Percentiles rank a stretch among this genome's conserved stretches.
Conservation (phyloP, 2,329 filamentous ascomycete species). For the Fusarium sp. region DNA sequence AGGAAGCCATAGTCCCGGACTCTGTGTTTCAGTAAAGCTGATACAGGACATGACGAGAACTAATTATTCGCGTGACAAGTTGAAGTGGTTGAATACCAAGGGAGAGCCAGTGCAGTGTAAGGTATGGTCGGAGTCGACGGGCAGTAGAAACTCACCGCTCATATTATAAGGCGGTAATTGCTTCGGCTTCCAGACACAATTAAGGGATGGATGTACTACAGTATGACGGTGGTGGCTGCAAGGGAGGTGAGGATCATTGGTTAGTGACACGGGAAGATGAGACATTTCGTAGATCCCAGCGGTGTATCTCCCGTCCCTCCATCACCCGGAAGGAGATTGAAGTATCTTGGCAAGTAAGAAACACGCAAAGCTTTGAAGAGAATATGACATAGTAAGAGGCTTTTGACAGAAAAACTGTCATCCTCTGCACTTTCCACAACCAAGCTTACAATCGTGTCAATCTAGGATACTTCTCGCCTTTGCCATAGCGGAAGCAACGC, state of each 20-base stretch:
- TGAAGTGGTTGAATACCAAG: accelerated
- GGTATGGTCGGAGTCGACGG: accelerated
- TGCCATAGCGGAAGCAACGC: background rate
- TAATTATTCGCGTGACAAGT: background rate
- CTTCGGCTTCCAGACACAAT: background rate
- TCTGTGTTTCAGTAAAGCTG: background rate
- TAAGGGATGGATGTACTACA: background rate
- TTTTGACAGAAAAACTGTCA: accelerated
- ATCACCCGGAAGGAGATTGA: background rate
- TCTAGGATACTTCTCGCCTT: background rate
- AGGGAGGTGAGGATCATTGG: background rate
- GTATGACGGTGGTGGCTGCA: background rate
- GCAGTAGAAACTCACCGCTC: background rate
- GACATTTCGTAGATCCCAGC: accelerated
- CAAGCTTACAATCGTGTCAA: accelerated
- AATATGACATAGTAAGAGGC: background rate
- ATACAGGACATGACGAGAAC: background rate
- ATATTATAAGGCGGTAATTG: background rate
- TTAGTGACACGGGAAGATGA: background rate
- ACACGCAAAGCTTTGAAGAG: no score
- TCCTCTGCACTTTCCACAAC: accelerated
- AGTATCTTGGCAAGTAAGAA: no score
- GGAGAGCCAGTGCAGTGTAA: background rate
- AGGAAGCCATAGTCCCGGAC: background rate
- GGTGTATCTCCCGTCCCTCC: background rate